Evolutionary conservation across 352 stramenopile species (phyloP).

Genomic region (Globisporangium rhizosaccharum): DNA sequence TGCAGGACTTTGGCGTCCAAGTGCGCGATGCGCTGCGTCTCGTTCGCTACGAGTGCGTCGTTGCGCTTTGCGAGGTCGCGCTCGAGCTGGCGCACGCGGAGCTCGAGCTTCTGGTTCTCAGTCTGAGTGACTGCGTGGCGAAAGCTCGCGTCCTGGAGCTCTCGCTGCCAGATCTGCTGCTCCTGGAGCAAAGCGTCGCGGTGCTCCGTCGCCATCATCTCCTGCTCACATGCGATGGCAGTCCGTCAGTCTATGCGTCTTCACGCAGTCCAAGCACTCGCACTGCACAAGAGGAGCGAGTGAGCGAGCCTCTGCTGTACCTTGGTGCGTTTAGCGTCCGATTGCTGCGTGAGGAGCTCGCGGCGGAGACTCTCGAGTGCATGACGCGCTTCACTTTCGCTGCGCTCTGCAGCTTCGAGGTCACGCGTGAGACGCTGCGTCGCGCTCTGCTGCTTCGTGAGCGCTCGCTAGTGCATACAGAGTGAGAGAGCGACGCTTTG

Average conservation of each 20-base stretch:
- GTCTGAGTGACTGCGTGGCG: slow-evolving; percentile 41
- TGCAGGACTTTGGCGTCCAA: slow-evolving; percentile 39
- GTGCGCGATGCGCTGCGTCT: slow-evolving; percentile 36
- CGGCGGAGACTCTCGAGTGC: slow-evolving; percentile 37
- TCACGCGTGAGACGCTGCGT: slow-evolving; percentile 16
- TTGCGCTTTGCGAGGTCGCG: slow-evolving; percentile 49
- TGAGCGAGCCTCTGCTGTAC: neutral
- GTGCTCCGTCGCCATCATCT: slow-evolving; percentile 30
- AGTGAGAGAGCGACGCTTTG: neutral
- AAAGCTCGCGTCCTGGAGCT: slow-evolving; percentile 47
- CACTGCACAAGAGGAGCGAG: neutral
- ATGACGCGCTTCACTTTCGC: slow-evolving; percentile 22
- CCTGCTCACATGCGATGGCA: neutral
- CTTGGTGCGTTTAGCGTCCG: slow-evolving; percentile 22
- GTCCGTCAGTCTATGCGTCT: neutral
- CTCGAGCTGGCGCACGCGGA: slow-evolving; percentile 53
- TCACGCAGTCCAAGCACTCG: neutral
- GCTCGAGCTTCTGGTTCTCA: slow-evolving; percentile 55
- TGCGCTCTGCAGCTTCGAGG: slow-evolving; percentile 22
- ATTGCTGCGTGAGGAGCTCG: slow-evolving; percentile 25
- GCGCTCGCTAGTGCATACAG: slow-evolving; percentile 11
- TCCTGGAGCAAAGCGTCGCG: slow-evolving; percentile 34
- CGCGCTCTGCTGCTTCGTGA: slow-evolving; percentile 13
- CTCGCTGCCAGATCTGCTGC: slow-evolving; percentile 49
- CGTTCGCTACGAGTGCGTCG: slow-evolving; percentile 30